Base-by-base conservation (phyloP, 306 rosid species). In the Alnus glutinosa region DNA sequence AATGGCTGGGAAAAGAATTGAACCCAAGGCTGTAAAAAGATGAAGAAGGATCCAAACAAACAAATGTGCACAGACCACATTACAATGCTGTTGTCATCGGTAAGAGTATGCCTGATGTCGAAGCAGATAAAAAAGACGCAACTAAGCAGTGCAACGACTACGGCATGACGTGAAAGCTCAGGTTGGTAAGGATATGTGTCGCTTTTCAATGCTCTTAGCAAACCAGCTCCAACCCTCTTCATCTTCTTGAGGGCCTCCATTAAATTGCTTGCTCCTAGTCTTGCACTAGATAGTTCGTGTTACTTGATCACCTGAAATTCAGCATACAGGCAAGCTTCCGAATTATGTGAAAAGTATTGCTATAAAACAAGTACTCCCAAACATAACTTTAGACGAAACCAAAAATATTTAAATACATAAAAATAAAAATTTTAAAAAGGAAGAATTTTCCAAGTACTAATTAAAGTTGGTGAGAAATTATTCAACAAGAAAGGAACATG, bases 21-120 rank as follows among this genome's bases (percentile, higher is more conserved):
- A 36, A 58, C 30, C 64, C 64, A 23, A 23, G 64, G 98, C 30
- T 97, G 91, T 3, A 97, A 86, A 87, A 95, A 95, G 91, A 92
- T 92, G 87, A 92, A 95, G 87, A 95, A 92, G 89, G 91, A 91
- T 42, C 98, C 94, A 75, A 92, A 77, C 85, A 92, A 79, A 74
- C 97, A 95, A 58, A 82, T 89, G 84, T 91, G 91, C 91, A 92
- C 91, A 75, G 98, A 87, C 98, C 97, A 95, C 98, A 97, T 92
- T 79, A 92, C 90, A 76, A 91, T 50, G 85, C 90, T 95, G 77
- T 85, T 91, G 82, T 95, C 98, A 71, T 95, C 98, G 71, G 90
- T 85, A 64, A 92, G 98, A 58, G 92, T 91, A 46, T 85, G 92
- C 69, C 90, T 89, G 83, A 92, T 95, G 86, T 95, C 98, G 23